These are phyloP conservation scores for Stylosanthes scabra DNA, from an alignment of 331 rosid species.

Conservation along the genomic window DNA sequence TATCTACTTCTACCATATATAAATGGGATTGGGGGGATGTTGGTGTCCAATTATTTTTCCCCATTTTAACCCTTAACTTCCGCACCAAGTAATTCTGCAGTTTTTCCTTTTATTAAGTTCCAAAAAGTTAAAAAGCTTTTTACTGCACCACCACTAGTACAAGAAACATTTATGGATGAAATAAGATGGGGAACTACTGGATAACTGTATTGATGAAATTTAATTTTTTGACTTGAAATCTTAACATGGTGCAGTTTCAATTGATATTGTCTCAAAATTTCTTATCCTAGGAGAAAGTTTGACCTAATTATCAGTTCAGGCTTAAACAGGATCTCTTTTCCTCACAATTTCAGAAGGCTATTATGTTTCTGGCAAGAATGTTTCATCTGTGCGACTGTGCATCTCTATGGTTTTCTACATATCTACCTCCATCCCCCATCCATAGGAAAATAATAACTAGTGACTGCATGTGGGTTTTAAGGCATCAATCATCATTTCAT, in stretches of 20 bases:
- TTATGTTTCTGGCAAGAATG: constrained; percentile 5
- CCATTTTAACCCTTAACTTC: no score
- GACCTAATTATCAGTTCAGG: constrained; percentile 17
- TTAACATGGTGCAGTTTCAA: not conserved
- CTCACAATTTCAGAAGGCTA: constrained; percentile 2
- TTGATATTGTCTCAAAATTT: constrained; percentile 20
- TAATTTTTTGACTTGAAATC: constrained; percentile 6
- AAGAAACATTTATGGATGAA: not conserved
- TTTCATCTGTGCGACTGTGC: not conserved
- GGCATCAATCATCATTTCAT: constrained; percentile 9
- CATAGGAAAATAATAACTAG: not conserved
- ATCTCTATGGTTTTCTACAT: not conserved
- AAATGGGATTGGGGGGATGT: no score
- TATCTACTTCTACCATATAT: not conserved
- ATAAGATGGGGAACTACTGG: not conserved
- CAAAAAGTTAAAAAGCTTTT: no score
- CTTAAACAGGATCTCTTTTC: not conserved
- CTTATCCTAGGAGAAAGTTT: not conserved
- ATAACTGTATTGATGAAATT: not conserved
- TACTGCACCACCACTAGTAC: no score
- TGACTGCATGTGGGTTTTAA: constrained; percentile 16
- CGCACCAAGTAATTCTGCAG: no score
- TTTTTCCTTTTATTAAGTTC: no score
- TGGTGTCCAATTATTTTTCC: no score
- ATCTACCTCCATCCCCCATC: not conserved